phyloP scores from a whole-genome alignment of 176 grass and related monocot genomes.

The Cenchrus americanus region DNA sequence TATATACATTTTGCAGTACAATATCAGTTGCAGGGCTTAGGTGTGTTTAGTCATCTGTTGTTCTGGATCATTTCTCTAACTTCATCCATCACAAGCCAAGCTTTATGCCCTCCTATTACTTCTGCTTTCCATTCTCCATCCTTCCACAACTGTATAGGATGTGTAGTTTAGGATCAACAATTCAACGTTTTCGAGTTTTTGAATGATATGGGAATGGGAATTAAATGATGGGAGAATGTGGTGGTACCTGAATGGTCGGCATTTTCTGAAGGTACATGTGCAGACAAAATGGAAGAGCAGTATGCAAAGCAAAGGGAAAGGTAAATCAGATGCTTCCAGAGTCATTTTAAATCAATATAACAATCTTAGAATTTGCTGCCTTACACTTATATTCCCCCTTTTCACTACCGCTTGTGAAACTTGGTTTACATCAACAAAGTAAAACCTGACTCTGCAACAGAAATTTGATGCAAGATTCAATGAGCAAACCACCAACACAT shows the following conservation, averaged over 20 bases:
- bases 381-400: conserved; percentile 89
- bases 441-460: conserved; percentile 70
- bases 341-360: background rate
- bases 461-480: conserved; percentile 4
- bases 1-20: conserved; percentile 33
- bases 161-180: background rate
- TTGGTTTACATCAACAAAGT: conserved; percentile 90
- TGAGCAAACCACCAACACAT: background rate
- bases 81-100: conserved; percentile 97
- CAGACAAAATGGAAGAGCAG: background rate
- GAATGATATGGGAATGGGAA: background rate
- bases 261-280: conserved; percentile 74
- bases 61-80: conserved; percentile 96
- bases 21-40: background rate
- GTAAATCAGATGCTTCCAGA: conserved; percentile 15
- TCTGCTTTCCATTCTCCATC: conserved; percentile 87
- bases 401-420: conserved; percentile 81
- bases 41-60: conserved; percentile 56
- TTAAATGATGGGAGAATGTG: background rate
- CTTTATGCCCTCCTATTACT: conserved; percentile 92
- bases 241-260: conserved; percentile 93
- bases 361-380: background rate
- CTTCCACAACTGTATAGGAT: conserved; percentile 80
- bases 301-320: background rate
- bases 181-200: background rate